Evolutionary conservation across 257 asterid species (phyloP).

Genomic region (Capsicum baccatum): DNA sequence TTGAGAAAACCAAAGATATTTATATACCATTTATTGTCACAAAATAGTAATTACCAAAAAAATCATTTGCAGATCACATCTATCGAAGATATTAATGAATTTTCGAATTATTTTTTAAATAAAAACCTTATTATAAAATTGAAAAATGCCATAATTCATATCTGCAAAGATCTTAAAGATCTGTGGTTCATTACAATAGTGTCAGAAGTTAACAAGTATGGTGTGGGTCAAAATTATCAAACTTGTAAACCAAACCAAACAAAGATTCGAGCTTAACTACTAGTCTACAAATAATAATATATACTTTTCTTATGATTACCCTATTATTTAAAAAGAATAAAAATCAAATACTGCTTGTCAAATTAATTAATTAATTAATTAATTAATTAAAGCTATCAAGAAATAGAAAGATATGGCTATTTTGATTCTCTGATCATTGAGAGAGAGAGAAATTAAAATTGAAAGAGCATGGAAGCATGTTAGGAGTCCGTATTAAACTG

Average conservation of each 20-base stretch:
- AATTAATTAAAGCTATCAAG: conserved; percentile 4
- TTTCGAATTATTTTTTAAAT: not conserved
- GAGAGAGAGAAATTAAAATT: not conserved
- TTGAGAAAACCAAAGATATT: not conserved
- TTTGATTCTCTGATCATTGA: conserved; percentile 5
- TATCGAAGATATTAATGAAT: not conserved
- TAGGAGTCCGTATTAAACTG: conserved; percentile 21
- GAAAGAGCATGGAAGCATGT: conserved; percentile 9
- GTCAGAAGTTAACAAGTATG: not conserved
- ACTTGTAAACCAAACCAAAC: conserved; percentile 23
- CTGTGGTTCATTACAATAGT: conserved; percentile 16
- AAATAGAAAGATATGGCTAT: conserved; percentile 9
- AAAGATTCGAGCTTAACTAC: conserved; percentile 30
- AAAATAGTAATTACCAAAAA: not conserved
- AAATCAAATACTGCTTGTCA: not conserved
- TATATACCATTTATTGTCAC: not conserved
- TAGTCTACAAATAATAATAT: not conserved
- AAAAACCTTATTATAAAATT: not conserved
- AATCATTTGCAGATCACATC: conserved; percentile 20
- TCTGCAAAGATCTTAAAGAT: conserved; percentile 21
- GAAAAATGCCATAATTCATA: conserved; percentile 1
- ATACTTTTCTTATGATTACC: not conserved
- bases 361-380: not conserved
- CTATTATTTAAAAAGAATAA: not conserved
- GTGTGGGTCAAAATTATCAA: conserved; percentile 15